phyloP scores from a whole-genome alignment of 345 rosid genomes.

The Bruguiera gymnorhiza region DNA sequence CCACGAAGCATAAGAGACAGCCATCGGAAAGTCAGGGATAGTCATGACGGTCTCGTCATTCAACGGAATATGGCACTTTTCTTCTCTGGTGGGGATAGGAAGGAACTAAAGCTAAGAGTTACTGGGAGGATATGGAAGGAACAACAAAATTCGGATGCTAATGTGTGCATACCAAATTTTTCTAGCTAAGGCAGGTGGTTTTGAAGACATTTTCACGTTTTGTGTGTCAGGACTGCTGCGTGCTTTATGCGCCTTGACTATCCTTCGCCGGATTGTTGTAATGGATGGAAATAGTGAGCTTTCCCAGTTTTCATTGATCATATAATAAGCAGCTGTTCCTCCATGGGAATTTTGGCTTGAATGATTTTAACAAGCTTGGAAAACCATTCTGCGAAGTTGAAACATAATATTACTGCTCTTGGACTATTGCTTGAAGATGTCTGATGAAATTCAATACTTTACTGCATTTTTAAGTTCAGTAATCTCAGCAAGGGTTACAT shows the following conservation, averaged over 20 bases:
- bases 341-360: neutral
- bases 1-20: slow-evolving; percentile 89
- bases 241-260: slow-evolving; percentile 22
- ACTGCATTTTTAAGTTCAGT: no score
- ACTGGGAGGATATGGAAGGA: slow-evolving; percentile 97
- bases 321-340: slow-evolving; percentile 14
- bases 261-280: slow-evolving; percentile 17
- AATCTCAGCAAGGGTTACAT: no score
- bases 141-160: slow-evolving; percentile 75
- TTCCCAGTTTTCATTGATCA: slow-evolving; percentile 17
- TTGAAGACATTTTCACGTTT: no score
- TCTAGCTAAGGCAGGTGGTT: no score
- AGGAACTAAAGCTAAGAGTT: slow-evolving; percentile 87
- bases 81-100: slow-evolving; percentile 34
- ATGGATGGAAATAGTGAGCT: slow-evolving; percentile 15
- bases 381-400: no score
- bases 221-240: neutral
- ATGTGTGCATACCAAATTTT: no score
- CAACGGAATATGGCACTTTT: no score
- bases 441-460: no score
- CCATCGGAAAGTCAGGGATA: slow-evolving; percentile 90
- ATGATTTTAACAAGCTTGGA: neutral
- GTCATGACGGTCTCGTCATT: slow-evolving; percentile 39
- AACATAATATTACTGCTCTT: no score
- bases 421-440: no score